A percentile compares a stretch with the other conserved stretches of the same genome.
Conservation (phyloP, 176 grass and related monocot genomes). For the Cenchrus americanus region DNA sequence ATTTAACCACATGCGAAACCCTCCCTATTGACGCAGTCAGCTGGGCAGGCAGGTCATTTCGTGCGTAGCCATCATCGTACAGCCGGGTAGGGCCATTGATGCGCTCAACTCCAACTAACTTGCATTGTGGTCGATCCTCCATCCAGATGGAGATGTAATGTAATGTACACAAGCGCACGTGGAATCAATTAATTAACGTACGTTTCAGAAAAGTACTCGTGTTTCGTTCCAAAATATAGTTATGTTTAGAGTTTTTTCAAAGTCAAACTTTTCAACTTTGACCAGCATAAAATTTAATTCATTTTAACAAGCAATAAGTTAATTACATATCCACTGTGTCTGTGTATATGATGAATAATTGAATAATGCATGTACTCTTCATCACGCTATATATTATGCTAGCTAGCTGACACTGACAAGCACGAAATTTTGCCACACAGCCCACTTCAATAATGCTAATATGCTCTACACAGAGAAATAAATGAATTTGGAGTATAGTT, state of each 20-base stretch:
- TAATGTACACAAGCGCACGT: not conserved
- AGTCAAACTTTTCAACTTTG: too few relatives aligned
- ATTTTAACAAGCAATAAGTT: too few relatives aligned
- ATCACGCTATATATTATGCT: not conserved
- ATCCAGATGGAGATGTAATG: not conserved
- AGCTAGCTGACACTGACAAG: not conserved
- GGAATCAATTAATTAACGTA: not conserved
- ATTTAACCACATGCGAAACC: conserved; percentile 6
- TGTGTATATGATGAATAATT: too few relatives aligned
- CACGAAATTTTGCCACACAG: not conserved
- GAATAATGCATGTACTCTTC: not conserved
- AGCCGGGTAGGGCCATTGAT: conserved; percentile 2
- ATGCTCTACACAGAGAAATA: not conserved
- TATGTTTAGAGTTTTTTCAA: too few relatives aligned
- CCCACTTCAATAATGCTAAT: not conserved
- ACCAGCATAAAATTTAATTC: too few relatives aligned
- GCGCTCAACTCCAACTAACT: conserved; percentile 38
- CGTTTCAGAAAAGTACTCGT: not conserved
- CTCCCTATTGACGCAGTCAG: too few relatives aligned
- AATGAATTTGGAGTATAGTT: not conserved
- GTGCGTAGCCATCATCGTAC: conserved; percentile 36
- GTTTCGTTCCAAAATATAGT: too few relatives aligned
- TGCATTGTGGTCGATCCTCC: not conserved
- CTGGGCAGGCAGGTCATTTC: conserved; percentile 41
- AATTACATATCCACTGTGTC: too few relatives aligned